Evolutionary conservation across 176 grass and related monocot species (phyloP).

Genomic region (Calamus simplicifolius): DNA sequence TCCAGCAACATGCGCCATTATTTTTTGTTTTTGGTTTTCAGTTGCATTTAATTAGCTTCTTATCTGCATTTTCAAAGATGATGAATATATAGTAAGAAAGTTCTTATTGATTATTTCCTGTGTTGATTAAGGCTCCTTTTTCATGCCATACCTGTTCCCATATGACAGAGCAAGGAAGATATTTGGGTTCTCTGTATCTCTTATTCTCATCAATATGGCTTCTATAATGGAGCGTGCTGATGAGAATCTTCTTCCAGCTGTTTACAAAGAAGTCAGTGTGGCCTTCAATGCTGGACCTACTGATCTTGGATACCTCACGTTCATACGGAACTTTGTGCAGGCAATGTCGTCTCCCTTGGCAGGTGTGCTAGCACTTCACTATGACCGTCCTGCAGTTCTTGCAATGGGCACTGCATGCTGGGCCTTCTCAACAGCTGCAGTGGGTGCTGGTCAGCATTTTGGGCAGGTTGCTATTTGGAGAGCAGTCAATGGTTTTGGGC

Average conservation of each 20-base stretch:
- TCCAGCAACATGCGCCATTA: too few relatives aligned
- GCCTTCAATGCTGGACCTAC: constrained; percentile 78
- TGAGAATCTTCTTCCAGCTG: constrained; percentile 85
- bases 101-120: too few relatives aligned
- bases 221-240: constrained; percentile 90
- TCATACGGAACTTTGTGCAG: constrained; percentile 81
- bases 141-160: constrained; percentile 4
- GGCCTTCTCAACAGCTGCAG: constrained; percentile 79
- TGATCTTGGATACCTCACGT: constrained; percentile 90
- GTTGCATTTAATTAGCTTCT: neutral
- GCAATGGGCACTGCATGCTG: constrained; percentile 74
- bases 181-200: constrained; percentile 87
- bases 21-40: too few relatives aligned
- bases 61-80: neutral
- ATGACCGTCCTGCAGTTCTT: constrained; percentile 72
- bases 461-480: constrained; percentile 76
- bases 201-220: constrained; percentile 87
- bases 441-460: constrained; percentile 68
- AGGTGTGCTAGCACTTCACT: constrained; percentile 70
- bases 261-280: constrained; percentile 96
- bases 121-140: too few relatives aligned
- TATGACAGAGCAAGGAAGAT: constrained; percentile 70
- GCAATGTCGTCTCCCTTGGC: constrained; percentile 70
- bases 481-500: constrained; percentile 78
- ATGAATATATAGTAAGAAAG: too few relatives aligned